Evolutionary conservation across 768 basidiomycete genomes (phyloP).

Genomic region (Polyporus arcularius): DNA sequence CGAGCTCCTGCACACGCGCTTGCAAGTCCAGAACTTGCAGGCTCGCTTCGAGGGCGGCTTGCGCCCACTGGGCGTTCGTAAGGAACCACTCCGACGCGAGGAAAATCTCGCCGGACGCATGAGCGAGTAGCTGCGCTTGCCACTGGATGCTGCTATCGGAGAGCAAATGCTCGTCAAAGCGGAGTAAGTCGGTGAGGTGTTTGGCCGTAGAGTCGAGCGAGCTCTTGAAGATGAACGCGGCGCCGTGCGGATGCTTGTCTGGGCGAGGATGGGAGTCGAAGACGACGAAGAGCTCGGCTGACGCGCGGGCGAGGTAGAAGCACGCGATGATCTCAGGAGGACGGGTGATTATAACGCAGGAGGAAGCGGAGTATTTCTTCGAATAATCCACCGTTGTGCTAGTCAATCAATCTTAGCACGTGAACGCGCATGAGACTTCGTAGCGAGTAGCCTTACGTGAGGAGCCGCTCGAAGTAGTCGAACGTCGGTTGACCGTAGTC

Average conservation of each 20-base stretch:
- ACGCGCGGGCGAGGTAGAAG: constrained; percentile 34
- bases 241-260: constrained; percentile 53
- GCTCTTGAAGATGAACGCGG: constrained; percentile 56
- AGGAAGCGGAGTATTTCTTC: constrained; percentile 22
- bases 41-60: constrained; percentile 50
- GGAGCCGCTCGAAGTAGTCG: constrained; percentile 38
- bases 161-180: constrained; percentile 48
- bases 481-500: constrained; percentile 41
- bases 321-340: constrained; percentile 71
- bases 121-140: constrained; percentile 63
- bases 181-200: constrained; percentile 49
- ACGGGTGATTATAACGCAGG: constrained; percentile 61
- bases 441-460: constrained; percentile 26
- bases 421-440: neutral
- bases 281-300: constrained; percentile 48
- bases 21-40: constrained; percentile 46
- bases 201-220: constrained; percentile 44
- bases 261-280: constrained; percentile 72
- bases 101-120: constrained; percentile 62
- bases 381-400: constrained; percentile 21
- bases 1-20: constrained; percentile 41
- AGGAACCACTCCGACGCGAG: constrained; percentile 32
- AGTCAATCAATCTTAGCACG: neutral
- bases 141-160: constrained; percentile 51
- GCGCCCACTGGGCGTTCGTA: constrained; percentile 29